A percentile compares a stretch with the other conserved stretches of the same genome.
These are phyloP conservation scores for Beverwykella pulmonaria DNA, from an alignment of 495 filamentous ascomycete genomes.

Conservation along the genomic window DNA sequence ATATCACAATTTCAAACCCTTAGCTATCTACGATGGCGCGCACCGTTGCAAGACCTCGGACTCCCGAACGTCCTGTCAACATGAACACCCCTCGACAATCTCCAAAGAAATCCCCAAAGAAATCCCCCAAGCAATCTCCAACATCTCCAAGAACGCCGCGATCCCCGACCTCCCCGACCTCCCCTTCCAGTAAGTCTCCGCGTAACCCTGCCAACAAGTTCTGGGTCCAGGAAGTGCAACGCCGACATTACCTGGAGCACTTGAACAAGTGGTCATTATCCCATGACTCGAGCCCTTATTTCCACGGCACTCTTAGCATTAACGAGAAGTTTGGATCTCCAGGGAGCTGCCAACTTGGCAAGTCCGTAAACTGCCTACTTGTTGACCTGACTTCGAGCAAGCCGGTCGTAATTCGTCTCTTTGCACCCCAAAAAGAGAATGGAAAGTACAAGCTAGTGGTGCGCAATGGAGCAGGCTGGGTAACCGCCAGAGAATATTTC, in stretches of 20 bases:
- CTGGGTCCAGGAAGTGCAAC: background rate
- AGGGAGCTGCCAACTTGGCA: constrained; percentile 8
- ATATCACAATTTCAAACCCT: no score
- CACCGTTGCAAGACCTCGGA: background rate
- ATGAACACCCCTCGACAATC: background rate
- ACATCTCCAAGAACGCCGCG: background rate
- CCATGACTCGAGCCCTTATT: constrained; percentile 17
- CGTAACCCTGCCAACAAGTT: constrained; percentile 8
- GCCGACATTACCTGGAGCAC: background rate
- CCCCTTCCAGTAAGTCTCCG: constrained; percentile 2
- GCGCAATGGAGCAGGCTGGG: constrained; percentile 21
- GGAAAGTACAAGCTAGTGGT: constrained; percentile 9
- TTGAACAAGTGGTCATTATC: constrained; percentile 4
- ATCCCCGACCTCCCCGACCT: background rate
- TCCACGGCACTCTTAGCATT: constrained; percentile 10
- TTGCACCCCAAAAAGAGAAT: background rate
- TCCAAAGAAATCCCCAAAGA: constrained; percentile 7
- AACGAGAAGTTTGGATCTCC: background rate
- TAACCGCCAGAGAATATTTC: constrained; percentile 17
- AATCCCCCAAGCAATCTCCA: constrained; percentile 5
- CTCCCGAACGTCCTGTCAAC: background rate
- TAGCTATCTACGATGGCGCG: background rate
- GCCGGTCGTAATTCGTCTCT: constrained; percentile 10
- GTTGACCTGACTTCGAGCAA: background rate
- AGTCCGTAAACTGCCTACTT: constrained; percentile 19